Conservation (phyloP, 306 rosid genomes). For the Corylus americana region DNA sequence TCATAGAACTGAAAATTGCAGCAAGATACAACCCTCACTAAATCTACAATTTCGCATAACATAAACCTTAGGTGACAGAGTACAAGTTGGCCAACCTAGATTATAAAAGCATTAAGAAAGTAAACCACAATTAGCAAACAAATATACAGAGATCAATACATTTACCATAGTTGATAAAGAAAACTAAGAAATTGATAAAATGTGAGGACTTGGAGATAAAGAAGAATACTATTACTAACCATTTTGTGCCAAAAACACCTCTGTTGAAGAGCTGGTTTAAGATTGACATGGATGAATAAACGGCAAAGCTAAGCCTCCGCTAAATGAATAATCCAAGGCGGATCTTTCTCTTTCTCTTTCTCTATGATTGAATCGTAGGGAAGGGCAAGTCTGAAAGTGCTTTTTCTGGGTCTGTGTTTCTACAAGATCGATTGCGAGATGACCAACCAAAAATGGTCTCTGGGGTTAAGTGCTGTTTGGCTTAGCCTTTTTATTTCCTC, state of each 20-base stretch:
- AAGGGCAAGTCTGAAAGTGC: background rate
- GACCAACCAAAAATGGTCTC: background rate
- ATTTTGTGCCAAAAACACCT: slow-evolving; percentile 88
- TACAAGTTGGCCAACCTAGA: slow-evolving; percentile 16
- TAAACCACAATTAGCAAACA: slow-evolving; percentile 1
- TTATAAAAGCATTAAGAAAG: slow-evolving; percentile 1
- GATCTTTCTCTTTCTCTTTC: background rate
- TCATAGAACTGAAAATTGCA: slow-evolving; percentile 3
- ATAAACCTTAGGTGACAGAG: background rate
- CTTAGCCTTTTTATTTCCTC: background rate
- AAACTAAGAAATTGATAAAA: background rate
- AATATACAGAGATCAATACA: background rate
- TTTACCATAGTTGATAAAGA: background rate
- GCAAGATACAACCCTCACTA: background rate
- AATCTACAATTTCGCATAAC: slow-evolving; percentile 10
- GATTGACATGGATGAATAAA: slow-evolving; percentile 62
- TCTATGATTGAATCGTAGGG: background rate
- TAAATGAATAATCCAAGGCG: background rate
- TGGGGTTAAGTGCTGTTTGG: background rate
- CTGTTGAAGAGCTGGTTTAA: slow-evolving; percentile 90
- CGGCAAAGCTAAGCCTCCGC: background rate
- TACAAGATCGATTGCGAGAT: background rate
- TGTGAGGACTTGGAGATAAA: background rate
- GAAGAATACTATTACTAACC: slow-evolving; percentile 45
- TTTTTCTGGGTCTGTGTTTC: background rate